Evolutionary conservation across 2,329 filamentous ascomycete species (phyloP), one percentile per base, ranked within the genome.

Genomic region (Aspergillus ibericus): DNA sequence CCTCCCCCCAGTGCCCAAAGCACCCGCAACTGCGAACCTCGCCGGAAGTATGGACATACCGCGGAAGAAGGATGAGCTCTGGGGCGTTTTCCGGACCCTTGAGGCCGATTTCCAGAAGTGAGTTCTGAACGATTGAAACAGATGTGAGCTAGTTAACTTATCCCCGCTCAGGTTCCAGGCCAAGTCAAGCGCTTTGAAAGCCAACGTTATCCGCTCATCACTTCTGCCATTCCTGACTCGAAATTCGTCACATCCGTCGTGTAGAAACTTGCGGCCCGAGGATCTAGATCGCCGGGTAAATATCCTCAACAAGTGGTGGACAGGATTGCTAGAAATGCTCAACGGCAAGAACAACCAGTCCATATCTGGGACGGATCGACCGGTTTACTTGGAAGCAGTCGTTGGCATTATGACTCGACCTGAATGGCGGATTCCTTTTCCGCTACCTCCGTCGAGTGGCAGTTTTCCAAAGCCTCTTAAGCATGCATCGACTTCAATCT

Each of bases 221-320:
- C 81, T 96, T 4, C 75, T 96, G 16, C 90, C 92, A 0, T 96
- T 96, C 67, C 78, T 97, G 44, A 83, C 86, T 58, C 87, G 84
- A 53, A 88, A 92, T 66, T 83, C 84, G 59, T 78, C 83, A 34
- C 88, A 93, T 68, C 78, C 85, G 1, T 91, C 90, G 8, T 88
- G 85, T 66, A 81, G 80, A 62, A 79, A 73, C 15, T 79, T 96
- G 47, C 80, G 84, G n/a, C 82, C 91, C 1, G 91, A 96, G 76
- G 91, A 96, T 71, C 76, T 96, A 46, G 92, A 97, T 68, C 85
- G 89, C 35, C 84, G 93, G 59, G 85, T 89, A 2, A 87, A 86
- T 46, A 91, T 96, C 49, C 78, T 96, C 58, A 91, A 95, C 72
- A 93, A 91, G 70, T 97, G 93, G 93, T 97, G 93, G 93, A 88